phyloP scores from a whole-genome alignment of 257 asterid species.

The Gentiana straminea region DNA sequence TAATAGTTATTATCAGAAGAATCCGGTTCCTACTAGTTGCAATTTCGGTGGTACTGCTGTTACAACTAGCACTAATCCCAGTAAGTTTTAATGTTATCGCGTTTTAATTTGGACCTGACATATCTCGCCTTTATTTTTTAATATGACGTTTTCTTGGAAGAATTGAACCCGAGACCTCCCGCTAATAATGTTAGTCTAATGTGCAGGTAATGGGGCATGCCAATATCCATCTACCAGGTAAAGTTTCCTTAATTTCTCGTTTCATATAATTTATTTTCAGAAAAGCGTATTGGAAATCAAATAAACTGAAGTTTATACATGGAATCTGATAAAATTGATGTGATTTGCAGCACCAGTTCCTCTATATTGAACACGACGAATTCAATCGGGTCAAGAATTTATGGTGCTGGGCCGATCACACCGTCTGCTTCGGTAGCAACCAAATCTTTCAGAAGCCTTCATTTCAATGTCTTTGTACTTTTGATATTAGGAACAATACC shows the following conservation, averaged over 20 bases:
- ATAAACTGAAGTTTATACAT: not conserved
- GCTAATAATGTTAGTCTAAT: not conserved
- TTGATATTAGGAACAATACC: not conserved
- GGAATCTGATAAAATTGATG: not conserved
- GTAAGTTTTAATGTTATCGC: constrained; percentile 20
- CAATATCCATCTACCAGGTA: constrained; percentile 65
- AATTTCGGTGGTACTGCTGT: constrained; percentile 63
- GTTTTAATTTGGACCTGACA: too few species aligned
- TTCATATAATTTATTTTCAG: not conserved
- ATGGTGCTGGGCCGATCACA: constrained; percentile 58
- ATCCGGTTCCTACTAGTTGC: constrained; percentile 66
- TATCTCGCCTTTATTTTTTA: too few species aligned
- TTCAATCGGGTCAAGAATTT: constrained; percentile 67
- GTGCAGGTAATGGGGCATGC: constrained; percentile 64
- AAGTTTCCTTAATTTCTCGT: constrained; percentile 3
- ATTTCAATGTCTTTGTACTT: constrained; percentile 14
- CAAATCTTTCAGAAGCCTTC: not conserved
- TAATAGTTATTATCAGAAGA: constrained; percentile 53
- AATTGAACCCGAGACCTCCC: too few species aligned
- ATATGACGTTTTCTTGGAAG: too few species aligned
- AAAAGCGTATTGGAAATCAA: too few species aligned
- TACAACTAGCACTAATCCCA: constrained; percentile 61
- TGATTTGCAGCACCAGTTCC: constrained; percentile 70
- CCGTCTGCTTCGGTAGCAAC: constrained; percentile 42
- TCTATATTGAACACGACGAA: constrained; percentile 55